Evolutionary conservation across 306 rosid genomes (phyloP).

Genomic region (Lathyrus sativus): DNA sequence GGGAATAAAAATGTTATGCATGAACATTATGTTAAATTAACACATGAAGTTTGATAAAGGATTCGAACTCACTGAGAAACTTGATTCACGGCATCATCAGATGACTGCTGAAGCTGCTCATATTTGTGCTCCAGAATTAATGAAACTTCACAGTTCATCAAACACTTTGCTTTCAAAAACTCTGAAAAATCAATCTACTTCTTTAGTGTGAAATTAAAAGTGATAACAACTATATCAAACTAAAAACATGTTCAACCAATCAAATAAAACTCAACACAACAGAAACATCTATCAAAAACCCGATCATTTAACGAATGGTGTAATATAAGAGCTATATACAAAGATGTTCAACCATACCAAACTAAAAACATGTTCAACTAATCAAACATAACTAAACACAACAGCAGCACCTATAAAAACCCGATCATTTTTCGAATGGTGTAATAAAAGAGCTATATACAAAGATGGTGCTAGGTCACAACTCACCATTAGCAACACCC

Average conservation of each 20-base stretch:
- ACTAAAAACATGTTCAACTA: slow-evolving; percentile 29
- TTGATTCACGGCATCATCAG: slow-evolving; percentile 91
- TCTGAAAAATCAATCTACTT: slow-evolving; percentile 43
- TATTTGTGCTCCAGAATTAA: slow-evolving; percentile 94
- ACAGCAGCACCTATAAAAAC: neutral
- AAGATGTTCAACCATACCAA: slow-evolving; percentile 8
- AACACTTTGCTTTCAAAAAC: slow-evolving; percentile 93
- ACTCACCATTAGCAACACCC: neutral
- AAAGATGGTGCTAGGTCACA: neutral
- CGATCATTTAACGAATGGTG: neutral
- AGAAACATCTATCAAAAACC: neutral
- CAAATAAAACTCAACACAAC: neutral
- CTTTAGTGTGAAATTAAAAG: slow-evolving; percentile 25
- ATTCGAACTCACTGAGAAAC: slow-evolving; percentile 76
- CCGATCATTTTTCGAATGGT: neutral
- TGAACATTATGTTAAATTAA: slow-evolving; percentile 10
- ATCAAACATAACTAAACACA: slow-evolving; percentile 9
- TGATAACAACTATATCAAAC: slow-evolving; percentile 5
- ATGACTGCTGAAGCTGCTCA: slow-evolving; percentile 93
- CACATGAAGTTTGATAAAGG: neutral
- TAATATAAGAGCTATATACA: neutral
- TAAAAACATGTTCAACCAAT: slow-evolving; percentile 28
- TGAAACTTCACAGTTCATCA: slow-evolving; percentile 94
- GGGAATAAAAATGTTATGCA: neutral
- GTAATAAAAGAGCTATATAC: neutral